Evolutionary conservation across 345 rosid species (phyloP).

Genomic region (Pseudoturritis turrita): DNA sequence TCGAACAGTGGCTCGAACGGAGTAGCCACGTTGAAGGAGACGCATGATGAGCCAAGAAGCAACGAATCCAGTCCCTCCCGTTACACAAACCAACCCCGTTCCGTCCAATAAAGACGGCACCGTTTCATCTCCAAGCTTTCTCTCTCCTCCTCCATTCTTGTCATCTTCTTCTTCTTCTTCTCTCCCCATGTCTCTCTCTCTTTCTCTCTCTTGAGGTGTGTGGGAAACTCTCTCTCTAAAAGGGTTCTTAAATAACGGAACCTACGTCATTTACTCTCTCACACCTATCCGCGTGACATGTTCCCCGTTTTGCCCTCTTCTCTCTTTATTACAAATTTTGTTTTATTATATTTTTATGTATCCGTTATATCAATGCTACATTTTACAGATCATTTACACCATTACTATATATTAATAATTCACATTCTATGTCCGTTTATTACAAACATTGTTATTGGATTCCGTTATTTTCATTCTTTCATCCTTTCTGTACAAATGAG

Average conservation of each 20-base stretch:
- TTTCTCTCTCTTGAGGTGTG: conserved; percentile 18
- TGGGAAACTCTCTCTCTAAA: conserved; percentile 19
- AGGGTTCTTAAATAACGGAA: conserved; percentile 39
- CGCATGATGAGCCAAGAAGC: conserved; percentile 59
- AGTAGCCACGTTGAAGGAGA: conserved; percentile 49
- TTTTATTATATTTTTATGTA: conserved; percentile 8
- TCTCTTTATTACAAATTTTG: conserved; percentile 18
- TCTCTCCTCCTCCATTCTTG: conserved; percentile 16
- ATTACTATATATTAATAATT: conserved; percentile 8
- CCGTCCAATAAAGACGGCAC: conserved; percentile 18
- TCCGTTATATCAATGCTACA: conserved; percentile 21
- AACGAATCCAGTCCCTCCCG: conserved; percentile 53
- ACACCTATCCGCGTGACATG: conserved; percentile 38
- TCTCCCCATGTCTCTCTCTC: conserved; percentile 12
- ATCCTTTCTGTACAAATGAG: conserved; percentile 19
- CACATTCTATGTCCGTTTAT: conserved; percentile 38
- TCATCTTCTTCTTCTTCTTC: conserved; percentile 24
- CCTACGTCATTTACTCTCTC: conserved; percentile 37
- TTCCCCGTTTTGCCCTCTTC: conserved; percentile 41
- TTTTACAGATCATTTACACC: conserved; percentile 28
- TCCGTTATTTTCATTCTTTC: conserved; percentile 36
- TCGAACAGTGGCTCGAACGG: conserved; percentile 49
- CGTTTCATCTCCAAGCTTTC: conserved; percentile 19
- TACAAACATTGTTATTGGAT: conserved; percentile 38
- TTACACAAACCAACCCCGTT: conserved; percentile 45